Percentiles rank a stretch among this genome's conserved stretches.
Conservation (phyloP, 495 filamentous ascomycete genomes). For the Xanthoparmelia taractica region DNA sequence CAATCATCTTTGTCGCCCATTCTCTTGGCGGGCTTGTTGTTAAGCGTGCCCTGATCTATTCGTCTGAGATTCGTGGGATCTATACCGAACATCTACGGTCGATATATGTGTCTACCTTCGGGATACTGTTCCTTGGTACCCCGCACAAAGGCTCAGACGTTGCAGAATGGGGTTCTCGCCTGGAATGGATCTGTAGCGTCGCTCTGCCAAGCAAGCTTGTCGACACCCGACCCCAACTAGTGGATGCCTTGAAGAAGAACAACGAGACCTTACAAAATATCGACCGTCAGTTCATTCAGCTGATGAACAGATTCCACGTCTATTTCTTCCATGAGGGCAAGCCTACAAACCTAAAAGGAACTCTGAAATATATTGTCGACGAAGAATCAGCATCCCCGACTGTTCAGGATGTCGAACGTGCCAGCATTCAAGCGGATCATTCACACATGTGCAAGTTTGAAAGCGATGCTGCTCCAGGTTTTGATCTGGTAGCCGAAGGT, state of each 20-base stretch:
- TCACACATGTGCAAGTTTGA: slow-evolving; percentile 86
- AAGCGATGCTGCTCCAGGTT: slow-evolving; percentile 62
- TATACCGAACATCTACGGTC: slow-evolving; percentile 68
- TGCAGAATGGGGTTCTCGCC: slow-evolving; percentile 66
- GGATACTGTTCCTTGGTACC: slow-evolving; percentile 81
- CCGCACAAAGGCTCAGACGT: slow-evolving; percentile 73
- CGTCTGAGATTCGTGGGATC: slow-evolving; percentile 53
- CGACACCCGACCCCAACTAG: slow-evolving; percentile 60
- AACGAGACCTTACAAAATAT: slow-evolving; percentile 77
- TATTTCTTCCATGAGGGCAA: slow-evolving; percentile 66
- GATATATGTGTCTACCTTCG: slow-evolving; percentile 76
- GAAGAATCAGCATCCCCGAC: slow-evolving; percentile 67
- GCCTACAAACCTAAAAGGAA: slow-evolving; percentile 50
- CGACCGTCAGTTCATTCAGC: slow-evolving; percentile 66
- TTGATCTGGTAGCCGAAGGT: slow-evolving; percentile 61
- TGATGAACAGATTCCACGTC: slow-evolving; percentile 65
- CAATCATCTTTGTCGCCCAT: slow-evolving; percentile 82
- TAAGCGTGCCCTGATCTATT: slow-evolving; percentile 63
- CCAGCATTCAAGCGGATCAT: slow-evolving; percentile 75
- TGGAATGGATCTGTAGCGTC: slow-evolving; percentile 64
- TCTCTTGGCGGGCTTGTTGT: slow-evolving; percentile 75
- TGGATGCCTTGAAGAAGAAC: slow-evolving; percentile 65
- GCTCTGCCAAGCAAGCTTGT: slow-evolving; percentile 64
- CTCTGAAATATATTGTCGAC: slow-evolving; percentile 58
- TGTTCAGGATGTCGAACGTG: slow-evolving; percentile 64